Base-by-base conservation (phyloP, 257 asterid genomes). In the Solanum piurae region DNA sequence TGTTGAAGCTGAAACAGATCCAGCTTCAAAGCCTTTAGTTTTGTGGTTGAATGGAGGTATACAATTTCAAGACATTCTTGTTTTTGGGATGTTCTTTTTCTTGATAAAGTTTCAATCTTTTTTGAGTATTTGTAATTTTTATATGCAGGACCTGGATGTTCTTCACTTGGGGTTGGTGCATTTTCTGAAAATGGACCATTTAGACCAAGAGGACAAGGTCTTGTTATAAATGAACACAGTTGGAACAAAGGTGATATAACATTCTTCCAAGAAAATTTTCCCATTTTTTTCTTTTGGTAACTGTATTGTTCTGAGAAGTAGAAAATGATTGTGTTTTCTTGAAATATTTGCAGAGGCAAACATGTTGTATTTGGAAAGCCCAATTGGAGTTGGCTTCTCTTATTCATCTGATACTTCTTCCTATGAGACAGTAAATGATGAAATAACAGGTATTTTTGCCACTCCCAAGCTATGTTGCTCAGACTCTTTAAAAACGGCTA, bases 141-240 rank as follows among this genome's bases (percentile, higher is more conserved):
- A 79, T 13, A 40, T 89, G 90, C 88, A 94, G 97, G 98, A 75
- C 98, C 96, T 86, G 96, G 98, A 33, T 94, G 98, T 40, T 94
- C 98, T 80, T 94, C 96, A 38, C 89, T 93, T 90, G 98, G 98
- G 27, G 95, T 94, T 87, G 98, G 98, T 72, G 98, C 96, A 88
- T 94, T 94, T 85, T 94, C 96, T 89, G 96, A 94, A 92, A 93
- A 94, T 90, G 98, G 98, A 38, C 96, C 98, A 52, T 93, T 94
- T 79, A 93, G 94, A 77, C 95, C 98, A 74, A 89, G 89, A 71
- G 95, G 94, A 76, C 85, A 91, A 64, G 90, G 85, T 88, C 87
- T 94, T 37, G 89, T 91, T 34, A 88, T 88, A 87, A 94, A 94
- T 91, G 93, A 90, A 69, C 85, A 93, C 84, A 94, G 98, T 86